Percentiles rank a stretch among this genome's conserved stretches.
phyloP scores from a whole-genome alignment of 768 basidiomycete species.

The Panaeolus cyanescens region DNA sequence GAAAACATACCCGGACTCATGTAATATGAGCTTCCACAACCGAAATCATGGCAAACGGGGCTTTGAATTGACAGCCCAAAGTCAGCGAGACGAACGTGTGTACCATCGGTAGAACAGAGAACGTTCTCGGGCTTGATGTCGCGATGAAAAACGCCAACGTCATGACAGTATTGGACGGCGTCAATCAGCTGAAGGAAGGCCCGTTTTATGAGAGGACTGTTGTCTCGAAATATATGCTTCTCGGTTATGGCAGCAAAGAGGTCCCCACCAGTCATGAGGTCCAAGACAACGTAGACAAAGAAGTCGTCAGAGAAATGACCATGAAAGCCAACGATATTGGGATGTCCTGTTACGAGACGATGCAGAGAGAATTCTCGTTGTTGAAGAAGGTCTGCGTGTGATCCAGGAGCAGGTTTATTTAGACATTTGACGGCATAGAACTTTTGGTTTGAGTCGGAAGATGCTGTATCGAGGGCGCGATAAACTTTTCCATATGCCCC shows the following conservation, averaged over 20 bases:
- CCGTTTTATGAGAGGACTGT: slow-evolving; percentile 61
- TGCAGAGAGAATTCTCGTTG: slow-evolving; percentile 69
- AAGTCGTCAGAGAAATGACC: slow-evolving; percentile 59
- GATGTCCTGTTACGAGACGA: slow-evolving; percentile 50
- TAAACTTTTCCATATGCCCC: slow-evolving; percentile 84
- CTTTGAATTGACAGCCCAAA: slow-evolving; percentile 70
- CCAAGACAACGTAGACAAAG: slow-evolving; percentile 69
- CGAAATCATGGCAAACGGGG: slow-evolving; percentile 47
- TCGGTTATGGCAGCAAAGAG: slow-evolving; percentile 72
- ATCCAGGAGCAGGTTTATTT: slow-evolving; percentile 53
- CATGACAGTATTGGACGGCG: slow-evolving; percentile 75
- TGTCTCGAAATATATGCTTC: slow-evolving; percentile 50
- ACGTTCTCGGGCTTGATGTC: slow-evolving; percentile 90
- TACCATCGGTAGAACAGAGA: slow-evolving; percentile 56
- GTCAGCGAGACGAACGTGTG: slow-evolving; percentile 65
- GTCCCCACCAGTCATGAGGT: slow-evolving; percentile 62
- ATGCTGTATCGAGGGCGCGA: slow-evolving; percentile 57
- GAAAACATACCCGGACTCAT: slow-evolving; percentile 67
- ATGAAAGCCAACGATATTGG: slow-evolving; percentile 71
- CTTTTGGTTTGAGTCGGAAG: slow-evolving; percentile 34
- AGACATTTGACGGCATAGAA: slow-evolving; percentile 81
- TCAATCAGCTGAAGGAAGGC: slow-evolving; percentile 82
- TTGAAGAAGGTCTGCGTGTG: slow-evolving; percentile 60
- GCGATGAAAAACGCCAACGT: slow-evolving; percentile 74
- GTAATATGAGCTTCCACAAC: slow-evolving; percentile 63